A percentile compares a stretch with the other conserved stretches of the same genome.
Conservation (phyloP, 805 yeast species). For the Candida fluviatilis region DNA sequence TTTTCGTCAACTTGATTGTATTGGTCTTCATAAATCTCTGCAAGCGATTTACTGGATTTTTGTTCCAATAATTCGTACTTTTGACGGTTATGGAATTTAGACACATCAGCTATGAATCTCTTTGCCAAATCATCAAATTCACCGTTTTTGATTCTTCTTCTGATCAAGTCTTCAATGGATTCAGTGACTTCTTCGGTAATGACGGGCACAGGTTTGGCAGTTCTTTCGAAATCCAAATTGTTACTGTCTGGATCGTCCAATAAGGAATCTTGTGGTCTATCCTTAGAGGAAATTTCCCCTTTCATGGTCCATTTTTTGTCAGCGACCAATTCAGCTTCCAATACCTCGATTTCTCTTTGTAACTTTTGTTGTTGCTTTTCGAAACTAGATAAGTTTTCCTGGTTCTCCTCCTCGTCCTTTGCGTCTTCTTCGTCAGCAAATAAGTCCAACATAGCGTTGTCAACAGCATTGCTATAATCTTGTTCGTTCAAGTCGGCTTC, state of each 20-base stretch:
- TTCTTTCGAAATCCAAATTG: slow-evolving; percentile 84
- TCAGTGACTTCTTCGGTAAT: slow-evolving; percentile 88
- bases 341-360: slow-evolving; percentile 68
- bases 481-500: slow-evolving; percentile 38
- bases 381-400: slow-evolving; percentile 58
- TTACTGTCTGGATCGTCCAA: slow-evolving; percentile 53
- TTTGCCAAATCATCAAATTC: slow-evolving; percentile 84
- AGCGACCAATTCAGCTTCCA: slow-evolving; percentile 85
- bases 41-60: slow-evolving; percentile 82
- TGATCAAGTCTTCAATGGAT: slow-evolving; percentile 80
- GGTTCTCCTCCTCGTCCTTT: slow-evolving; percentile 15
- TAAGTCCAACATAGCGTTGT: slow-evolving; percentile 59
- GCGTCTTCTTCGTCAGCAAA: slow-evolving; percentile 45
- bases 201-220: slow-evolving; percentile 93
- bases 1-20: slow-evolving; percentile 45
- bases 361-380: slow-evolving; percentile 79
- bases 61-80: slow-evolving; percentile 74
- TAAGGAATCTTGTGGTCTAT: slow-evolving; percentile 81
- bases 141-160: slow-evolving; percentile 68
- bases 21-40: slow-evolving; percentile 89
- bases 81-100: slow-evolving; percentile 44
- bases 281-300: slow-evolving; percentile 83
- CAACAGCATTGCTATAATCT: slow-evolving; percentile 59
- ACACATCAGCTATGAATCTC: slow-evolving; percentile 62
- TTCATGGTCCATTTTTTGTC: slow-evolving; percentile 92